These are phyloP conservation scores for Dendrocalamus latiflorus DNA, from an alignment of 202 grass and related monocot species.

Conservation along the genomic window DNA sequence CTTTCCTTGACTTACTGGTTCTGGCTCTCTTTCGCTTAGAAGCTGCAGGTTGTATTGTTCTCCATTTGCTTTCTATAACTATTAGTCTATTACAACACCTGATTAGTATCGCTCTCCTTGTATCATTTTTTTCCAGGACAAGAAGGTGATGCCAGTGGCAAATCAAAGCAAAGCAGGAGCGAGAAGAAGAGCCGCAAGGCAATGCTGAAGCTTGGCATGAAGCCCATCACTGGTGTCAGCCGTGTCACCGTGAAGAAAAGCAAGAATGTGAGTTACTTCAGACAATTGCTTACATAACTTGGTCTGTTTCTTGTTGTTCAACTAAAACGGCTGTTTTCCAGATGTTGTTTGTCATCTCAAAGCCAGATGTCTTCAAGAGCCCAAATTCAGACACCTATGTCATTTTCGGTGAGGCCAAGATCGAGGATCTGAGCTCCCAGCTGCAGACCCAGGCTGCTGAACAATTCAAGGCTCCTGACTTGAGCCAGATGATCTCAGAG, in stretches of 20 bases:
- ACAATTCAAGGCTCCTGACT: conserved; percentile 65
- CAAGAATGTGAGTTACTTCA: conserved; percentile 61
- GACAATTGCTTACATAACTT: background rate
- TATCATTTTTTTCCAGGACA: conserved; percentile 31
- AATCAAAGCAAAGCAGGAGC: conserved; percentile 86
- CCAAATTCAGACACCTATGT: conserved; percentile 77
- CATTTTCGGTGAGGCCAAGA: conserved; percentile 73
- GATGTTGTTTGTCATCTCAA: conserved; percentile 84
- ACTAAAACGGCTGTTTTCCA: conserved; percentile 20
- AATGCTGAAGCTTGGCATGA: conserved; percentile 90
- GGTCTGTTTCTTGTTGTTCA: background rate
- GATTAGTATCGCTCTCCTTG: background rate
- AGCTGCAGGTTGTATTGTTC: background rate
- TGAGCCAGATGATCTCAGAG: conserved; percentile 47
- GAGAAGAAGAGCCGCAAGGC: conserved; percentile 93
- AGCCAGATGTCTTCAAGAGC: conserved; percentile 82
- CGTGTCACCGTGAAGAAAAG: conserved; percentile 75
- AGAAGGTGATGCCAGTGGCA: conserved; percentile 60
- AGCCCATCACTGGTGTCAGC: conserved; percentile 59
- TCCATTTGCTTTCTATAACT: background rate
- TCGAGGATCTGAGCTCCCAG: conserved; percentile 80
- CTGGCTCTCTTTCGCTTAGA: background rate
- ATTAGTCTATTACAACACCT: background rate
- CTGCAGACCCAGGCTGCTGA: conserved; percentile 72
- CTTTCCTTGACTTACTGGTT: too few relatives aligned